These are phyloP conservation scores for Cladosporium sphaerospermum DNA, from an alignment of 2,329 filamentous ascomycete genomes.

Conservation along the genomic window DNA sequence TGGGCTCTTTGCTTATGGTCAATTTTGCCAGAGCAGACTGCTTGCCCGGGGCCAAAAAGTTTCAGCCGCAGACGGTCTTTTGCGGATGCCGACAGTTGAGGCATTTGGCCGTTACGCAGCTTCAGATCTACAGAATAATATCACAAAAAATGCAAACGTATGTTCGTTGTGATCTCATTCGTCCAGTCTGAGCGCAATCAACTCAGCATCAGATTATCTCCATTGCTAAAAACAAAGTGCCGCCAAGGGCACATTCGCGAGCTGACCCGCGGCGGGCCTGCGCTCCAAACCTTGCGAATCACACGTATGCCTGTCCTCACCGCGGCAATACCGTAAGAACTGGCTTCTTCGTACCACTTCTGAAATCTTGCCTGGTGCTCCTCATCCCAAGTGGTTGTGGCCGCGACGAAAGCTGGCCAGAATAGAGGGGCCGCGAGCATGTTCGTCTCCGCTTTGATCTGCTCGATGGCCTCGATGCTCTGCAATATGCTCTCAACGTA, in stretches of 20 bases:
- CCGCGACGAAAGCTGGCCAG: constrained; percentile 5
- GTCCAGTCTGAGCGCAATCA: background rate
- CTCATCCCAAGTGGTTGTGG: background rate
- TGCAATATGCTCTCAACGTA: background rate
- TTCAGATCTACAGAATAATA: too few species aligned
- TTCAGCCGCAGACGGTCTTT: too few species aligned
- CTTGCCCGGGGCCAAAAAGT: too few species aligned
- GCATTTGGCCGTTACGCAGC: too few species aligned
- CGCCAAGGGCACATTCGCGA: background rate
- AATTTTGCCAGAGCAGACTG: too few species aligned
- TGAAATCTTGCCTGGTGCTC: constrained; percentile 2
- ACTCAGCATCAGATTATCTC: background rate
- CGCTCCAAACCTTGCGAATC: background rate
- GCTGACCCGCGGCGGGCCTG: background rate
- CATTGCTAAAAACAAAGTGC: background rate
- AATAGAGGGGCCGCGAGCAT: constrained; percentile 4
- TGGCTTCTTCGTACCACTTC: constrained; percentile 4
- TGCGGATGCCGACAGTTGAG: too few species aligned
- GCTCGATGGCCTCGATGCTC: constrained; percentile 7
- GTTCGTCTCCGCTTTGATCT: constrained; percentile 5
- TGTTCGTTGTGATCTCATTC: too few species aligned
- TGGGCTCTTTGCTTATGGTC: too few species aligned
- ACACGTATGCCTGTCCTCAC: constrained; percentile 4
- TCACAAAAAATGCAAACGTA: too few species aligned
- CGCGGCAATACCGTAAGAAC: constrained; percentile 1